phyloP scores from a whole-genome alignment of 148 eudicot genomes.

The Heliamphora exappendiculata region DNA sequence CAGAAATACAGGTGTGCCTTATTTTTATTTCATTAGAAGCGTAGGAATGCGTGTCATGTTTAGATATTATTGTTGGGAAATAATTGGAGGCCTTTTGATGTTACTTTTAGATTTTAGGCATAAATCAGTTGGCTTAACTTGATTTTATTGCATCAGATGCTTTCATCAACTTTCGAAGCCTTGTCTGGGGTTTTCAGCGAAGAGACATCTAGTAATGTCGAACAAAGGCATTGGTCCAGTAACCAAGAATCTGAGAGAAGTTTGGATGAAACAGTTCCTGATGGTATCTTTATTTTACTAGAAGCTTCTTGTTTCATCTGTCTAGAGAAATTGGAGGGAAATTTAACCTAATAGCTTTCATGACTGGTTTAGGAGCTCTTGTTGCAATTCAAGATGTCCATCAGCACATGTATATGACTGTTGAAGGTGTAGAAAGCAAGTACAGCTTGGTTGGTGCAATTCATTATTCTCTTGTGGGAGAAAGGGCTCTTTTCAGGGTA shows the following conservation, averaged over 20 bases:
- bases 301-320: constrained; percentile 11
- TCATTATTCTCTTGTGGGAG: constrained; percentile 80
- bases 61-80: background rate
- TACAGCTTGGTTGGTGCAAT: constrained; percentile 57
- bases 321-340: constrained; percentile 4
- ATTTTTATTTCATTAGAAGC: background rate
- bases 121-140: constrained; percentile 7
- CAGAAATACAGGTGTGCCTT: constrained; percentile 64
- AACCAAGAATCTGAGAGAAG: constrained; percentile 40
- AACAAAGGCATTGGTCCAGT: constrained; percentile 28
- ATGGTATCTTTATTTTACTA: constrained; percentile 48
- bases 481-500: constrained; percentile 89
- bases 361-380: constrained; percentile 54
- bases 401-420: constrained; percentile 78
- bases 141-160: constrained; percentile 46
- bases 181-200: constrained; percentile 45
- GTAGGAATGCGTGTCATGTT: background rate
- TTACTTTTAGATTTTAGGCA: background rate
- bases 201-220: constrained; percentile 25
- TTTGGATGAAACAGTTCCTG: constrained; percentile 47
- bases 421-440: constrained; percentile 52
- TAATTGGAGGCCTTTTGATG: constrained; percentile 3
- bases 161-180: constrained; percentile 48
- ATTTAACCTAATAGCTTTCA: constrained; percentile 10
- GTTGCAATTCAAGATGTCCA: constrained; percentile 85